Base-by-base conservation (phyloP, 371 early-diverging fungal species). In the Mortierella sp. region DNA sequence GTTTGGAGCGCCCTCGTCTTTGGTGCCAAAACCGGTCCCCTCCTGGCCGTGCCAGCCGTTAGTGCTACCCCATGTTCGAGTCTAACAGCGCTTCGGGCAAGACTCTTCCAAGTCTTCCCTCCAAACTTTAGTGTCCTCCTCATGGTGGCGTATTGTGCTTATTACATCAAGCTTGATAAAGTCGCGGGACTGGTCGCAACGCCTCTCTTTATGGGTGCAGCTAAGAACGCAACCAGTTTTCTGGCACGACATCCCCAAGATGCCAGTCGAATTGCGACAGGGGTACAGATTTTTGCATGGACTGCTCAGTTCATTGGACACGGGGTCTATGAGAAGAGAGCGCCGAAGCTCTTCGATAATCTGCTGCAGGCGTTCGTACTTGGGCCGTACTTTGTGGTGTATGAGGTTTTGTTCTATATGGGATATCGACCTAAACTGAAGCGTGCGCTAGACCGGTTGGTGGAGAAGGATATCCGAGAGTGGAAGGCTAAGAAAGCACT, bases 381-480 rank as follows among this genome's bases (percentile, higher is more conserved):
- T 51, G 97, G 96, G 2, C 96, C 95, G 8, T 92, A 95, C 73
- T 97, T 97, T 80, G 95, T 97, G 6, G 94, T 89, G 69, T 82
- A 93, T 32, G 96, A 97, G 80, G 64, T 89, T 14, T 75, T 97
- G 42, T 96, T 97, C 76, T 67, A 17, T 59, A n/a, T 93, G 3
- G 96, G 97, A 6, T 96, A 94, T 80, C 86, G 93, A 17, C 92
- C 93, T 7, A 56, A 82, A 9, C 79, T 95, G 30, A 72, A 87
- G 59, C 78, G 81, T 51, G 86, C 87, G 54, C 80, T 95, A 42
- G 72, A 87, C 56, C 70, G 37, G 43, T 81, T 85, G 50, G 87
- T 93, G 23, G 85, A 87, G 32, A 75, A 78, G 41, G 88, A 88
- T 32, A 78, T 94, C 41, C 81, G 83, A 19, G 90, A 76, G 30